Conservation (phyloP, 2,329 filamentous ascomycete species). For the Lizonia empirigonia region DNA sequence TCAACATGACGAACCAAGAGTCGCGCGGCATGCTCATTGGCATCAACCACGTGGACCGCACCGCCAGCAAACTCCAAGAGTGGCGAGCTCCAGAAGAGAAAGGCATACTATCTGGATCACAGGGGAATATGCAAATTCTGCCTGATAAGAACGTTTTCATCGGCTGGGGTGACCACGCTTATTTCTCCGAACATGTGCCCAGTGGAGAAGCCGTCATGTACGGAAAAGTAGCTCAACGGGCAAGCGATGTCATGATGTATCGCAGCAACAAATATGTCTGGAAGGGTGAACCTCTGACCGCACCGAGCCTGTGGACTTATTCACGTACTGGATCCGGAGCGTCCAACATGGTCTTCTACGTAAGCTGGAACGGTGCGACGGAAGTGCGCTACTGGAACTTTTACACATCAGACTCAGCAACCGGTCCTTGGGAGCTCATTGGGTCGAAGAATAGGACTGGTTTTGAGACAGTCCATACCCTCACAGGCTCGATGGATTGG, state of each 20-base stretch:
- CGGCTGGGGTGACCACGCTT: conserved; percentile 57
- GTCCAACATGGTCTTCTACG: conserved; percentile 27
- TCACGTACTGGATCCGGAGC: conserved; percentile 1
- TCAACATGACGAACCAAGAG: conserved; percentile 25
- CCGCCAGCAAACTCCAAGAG: conserved; percentile 26
- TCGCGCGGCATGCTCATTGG: conserved; percentile 46
- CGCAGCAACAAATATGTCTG: conserved; percentile 45
- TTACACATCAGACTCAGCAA: conserved; percentile 21
- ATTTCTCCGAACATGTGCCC: conserved; percentile 55
- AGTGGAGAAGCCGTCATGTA: conserved; percentile 49
- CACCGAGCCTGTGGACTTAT: conserved; percentile 21
- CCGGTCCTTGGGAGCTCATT: conserved; percentile 4
- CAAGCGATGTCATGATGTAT: conserved; percentile 44
- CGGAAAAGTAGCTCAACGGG: conserved; percentile 14
- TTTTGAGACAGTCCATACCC: conserved; percentile 5
- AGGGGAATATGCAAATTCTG: conserved; percentile 53
- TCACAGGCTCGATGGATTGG: conserved; percentile 6
- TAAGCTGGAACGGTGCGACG: conserved; percentile 39
- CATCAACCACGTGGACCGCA: conserved; percentile 51
- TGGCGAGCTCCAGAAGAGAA: conserved; percentile 27
- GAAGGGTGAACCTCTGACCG: conserved; percentile 29
- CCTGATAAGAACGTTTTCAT: conserved; percentile 54
- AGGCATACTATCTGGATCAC: conserved; percentile 36
- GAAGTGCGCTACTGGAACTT: conserved; percentile 39
- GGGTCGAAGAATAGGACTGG: conserved; percentile 6